These are phyloP conservation scores for Cylindrotheca fusiformis DNA, from an alignment of 108 stramenopile species.

Conservation along the genomic window DNA sequence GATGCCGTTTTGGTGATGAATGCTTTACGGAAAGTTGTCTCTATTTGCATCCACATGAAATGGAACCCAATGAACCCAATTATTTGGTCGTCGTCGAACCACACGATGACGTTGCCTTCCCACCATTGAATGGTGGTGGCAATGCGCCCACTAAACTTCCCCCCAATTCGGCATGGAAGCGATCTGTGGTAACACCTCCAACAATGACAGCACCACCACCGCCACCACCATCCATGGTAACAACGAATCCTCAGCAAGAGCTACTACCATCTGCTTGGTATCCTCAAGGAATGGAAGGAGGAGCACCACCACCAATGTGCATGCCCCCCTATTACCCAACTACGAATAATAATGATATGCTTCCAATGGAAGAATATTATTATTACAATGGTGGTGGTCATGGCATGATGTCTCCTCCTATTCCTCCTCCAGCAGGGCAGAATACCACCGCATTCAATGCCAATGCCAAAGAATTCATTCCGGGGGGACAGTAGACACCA, in stretches of 20 bases:
- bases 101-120: conserved; percentile 19
- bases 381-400: not conserved
- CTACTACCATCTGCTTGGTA: conserved; percentile 2
- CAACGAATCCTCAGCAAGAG: not conserved
- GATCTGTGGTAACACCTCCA: not conserved
- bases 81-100: conserved; percentile 33
- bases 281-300: conserved; percentile 12
- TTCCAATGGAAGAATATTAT: not conserved
- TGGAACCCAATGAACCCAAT: conserved; percentile 13
- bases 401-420: not conserved
- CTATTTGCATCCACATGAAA: conserved; percentile 71
- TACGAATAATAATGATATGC: too few relatives aligned
- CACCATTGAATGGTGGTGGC: conserved; percentile 18
- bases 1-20: conserved; percentile 69
- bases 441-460: conserved; percentile 20
- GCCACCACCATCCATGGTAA: not conserved
- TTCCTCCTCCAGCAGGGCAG: conserved; percentile 6
- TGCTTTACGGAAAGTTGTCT: conserved; percentile 81
- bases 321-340: conserved; percentile 7
- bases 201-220: not conserved
- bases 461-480: conserved; percentile 38
- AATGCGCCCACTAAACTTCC: conserved; percentile 1
- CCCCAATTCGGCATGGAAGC: conserved; percentile 32
- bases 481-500: conserved; percentile 5
- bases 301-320: conserved; percentile 5